Evolutionary conservation across 495 filamentous ascomycete species (phyloP).

Genomic region (Aspergillus bertholletiae): DNA sequence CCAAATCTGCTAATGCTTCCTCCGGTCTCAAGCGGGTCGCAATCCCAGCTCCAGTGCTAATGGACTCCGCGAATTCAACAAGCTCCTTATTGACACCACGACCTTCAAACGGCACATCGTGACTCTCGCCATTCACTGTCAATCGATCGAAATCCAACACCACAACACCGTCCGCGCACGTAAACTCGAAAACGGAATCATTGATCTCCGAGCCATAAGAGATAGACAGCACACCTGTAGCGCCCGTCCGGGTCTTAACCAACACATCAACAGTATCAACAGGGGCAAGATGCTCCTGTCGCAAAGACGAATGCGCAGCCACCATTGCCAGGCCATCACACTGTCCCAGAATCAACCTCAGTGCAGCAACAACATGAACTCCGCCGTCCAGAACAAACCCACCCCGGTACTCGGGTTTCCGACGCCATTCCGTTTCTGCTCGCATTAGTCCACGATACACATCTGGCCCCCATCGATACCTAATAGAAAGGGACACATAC

Average conservation of each 20-base stretch:
- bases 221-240: conserved; percentile 56
- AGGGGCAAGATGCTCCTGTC: conserved; percentile 62
- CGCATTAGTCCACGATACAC: conserved; percentile 13
- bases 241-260: conserved; percentile 55
- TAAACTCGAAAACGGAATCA: conserved; percentile 47
- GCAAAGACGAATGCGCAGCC: conserved; percentile 55
- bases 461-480: no score
- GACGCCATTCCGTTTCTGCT: conserved; percentile 69
- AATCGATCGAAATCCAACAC: conserved; percentile 52
- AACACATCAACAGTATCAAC: conserved; percentile 72
- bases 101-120: conserved; percentile 53
- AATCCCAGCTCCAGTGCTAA: conserved; percentile 39
- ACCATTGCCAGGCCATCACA: conserved; percentile 42
- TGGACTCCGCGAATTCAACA: conserved; percentile 57
- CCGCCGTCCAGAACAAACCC: conserved; percentile 79
- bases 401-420: conserved; percentile 66
- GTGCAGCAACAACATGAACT: conserved; percentile 65
- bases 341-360: conserved; percentile 55
- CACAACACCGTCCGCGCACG: conserved; percentile 49
- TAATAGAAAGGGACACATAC: conserved; percentile 32
- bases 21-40: conserved; percentile 59
- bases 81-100: conserved; percentile 65
- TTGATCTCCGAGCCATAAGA: conserved; percentile 66
- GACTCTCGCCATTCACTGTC: conserved; percentile 46
- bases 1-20: conserved; percentile 66